phyloP scores from a whole-genome alignment of 1,139 yeast genomes.

The Yamadazyma siamensis region DNA sequence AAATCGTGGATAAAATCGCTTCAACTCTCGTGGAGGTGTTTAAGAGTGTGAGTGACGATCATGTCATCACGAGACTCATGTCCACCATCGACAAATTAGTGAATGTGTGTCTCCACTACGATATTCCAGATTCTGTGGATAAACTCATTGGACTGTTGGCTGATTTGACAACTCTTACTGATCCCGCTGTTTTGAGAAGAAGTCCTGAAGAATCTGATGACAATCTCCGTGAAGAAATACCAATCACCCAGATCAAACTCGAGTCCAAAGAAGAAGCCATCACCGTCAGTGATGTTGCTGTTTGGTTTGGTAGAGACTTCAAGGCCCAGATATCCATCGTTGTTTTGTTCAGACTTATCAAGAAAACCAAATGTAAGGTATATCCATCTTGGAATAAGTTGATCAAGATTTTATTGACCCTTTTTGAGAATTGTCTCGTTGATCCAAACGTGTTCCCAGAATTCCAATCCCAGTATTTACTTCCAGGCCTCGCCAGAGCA shows the following conservation, averaged over 20 bases:
- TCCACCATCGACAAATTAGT: constrained; percentile 85
- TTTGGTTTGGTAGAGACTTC: constrained; percentile 83
- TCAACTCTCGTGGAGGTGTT: constrained; percentile 73
- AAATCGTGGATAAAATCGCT: constrained; percentile 58
- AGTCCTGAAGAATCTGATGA: constrained; percentile 21
- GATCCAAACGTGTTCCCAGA: constrained; percentile 64
- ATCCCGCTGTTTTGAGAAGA: constrained; percentile 13
- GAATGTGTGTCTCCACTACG: constrained; percentile 65
- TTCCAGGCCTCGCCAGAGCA: constrained; percentile 57
- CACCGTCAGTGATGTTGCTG: constrained; percentile 78
- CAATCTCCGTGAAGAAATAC: constrained; percentile 42
- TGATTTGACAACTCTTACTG: constrained; percentile 55
- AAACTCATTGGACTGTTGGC: constrained; percentile 61
- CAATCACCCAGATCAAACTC: constrained; percentile 46
- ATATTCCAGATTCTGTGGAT: constrained; percentile 57
- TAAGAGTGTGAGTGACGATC: constrained; percentile 87
- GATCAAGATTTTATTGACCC: constrained; percentile 55
- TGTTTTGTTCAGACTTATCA: constrained; percentile 74
- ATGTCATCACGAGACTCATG: constrained; percentile 80
- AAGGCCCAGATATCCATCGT: constrained; percentile 89
- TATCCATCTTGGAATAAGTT: constrained; percentile 60
- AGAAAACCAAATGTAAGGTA: constrained; percentile 50
- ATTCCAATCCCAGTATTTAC: constrained; percentile 53
- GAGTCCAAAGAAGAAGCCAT: constrained; percentile 52
- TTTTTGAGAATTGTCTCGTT: constrained; percentile 72